Percentiles rank a stretch among this genome's conserved stretches.
phyloP scores from a whole-genome alignment of 371 early-diverging fungal genomes.

The Mucor piriformis region DNA sequence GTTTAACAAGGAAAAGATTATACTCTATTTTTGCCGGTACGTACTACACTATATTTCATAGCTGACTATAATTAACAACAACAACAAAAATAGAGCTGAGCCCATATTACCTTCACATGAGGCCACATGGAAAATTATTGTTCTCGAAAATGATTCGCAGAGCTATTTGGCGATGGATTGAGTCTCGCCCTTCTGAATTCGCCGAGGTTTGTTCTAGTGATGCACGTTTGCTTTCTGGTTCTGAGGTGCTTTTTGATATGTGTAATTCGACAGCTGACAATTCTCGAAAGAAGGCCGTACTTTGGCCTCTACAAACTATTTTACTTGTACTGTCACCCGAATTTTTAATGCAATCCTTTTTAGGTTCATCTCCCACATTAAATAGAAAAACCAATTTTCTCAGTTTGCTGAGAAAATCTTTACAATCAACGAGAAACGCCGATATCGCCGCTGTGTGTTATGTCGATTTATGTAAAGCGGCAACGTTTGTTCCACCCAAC shows the following conservation, averaged over 20 bases:
- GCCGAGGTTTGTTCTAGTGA: conserved; percentile 62
- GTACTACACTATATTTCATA: neutral
- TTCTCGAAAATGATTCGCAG: conserved; percentile 71
- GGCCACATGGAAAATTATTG: conserved; percentile 64
- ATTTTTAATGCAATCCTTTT: conserved; percentile 60
- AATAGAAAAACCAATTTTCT: conserved; percentile 63
- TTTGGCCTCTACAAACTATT: conserved; percentile 85
- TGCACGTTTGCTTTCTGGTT: conserved; percentile 67
- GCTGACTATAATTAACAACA: neutral
- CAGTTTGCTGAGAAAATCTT: conserved; percentile 63
- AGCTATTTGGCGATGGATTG: conserved; percentile 89
- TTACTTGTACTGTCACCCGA: conserved; percentile 78
- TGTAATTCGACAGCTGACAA: conserved; percentile 71
- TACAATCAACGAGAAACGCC: conserved; percentile 59
- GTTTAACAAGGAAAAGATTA: conserved; percentile 67
- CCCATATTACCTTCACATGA: conserved; percentile 64
- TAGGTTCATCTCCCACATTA: conserved; percentile 33
- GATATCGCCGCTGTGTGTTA: conserved; percentile 78
- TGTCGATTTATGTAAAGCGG: conserved; percentile 80
- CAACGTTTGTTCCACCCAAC: conserved; percentile 68
- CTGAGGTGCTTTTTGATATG: conserved; percentile 78
- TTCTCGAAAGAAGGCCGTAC: conserved; percentile 61
- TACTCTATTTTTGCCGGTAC: conserved; percentile 70
- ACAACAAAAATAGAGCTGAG: conserved; percentile 56
- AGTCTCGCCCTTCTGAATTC: conserved; percentile 73